Evolutionary conservation across 768 basidiomycete species (phyloP).

Genomic region (Candolleomyces eurysporus): DNA sequence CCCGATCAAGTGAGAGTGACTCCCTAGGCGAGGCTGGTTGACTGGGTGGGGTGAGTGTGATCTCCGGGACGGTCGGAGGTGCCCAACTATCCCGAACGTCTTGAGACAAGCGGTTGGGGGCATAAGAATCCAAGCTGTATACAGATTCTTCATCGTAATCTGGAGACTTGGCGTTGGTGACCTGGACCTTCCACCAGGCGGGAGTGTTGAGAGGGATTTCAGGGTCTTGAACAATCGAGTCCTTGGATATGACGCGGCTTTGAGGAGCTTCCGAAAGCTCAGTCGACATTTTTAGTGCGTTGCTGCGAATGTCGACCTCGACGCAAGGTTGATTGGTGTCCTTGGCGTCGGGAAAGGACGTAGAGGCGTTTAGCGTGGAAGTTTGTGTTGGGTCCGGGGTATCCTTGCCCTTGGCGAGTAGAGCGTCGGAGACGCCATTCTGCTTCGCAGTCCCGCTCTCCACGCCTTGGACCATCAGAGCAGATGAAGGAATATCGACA

Average conservation of each 20-base stretch:
- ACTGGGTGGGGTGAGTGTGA: background rate
- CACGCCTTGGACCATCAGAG: slow-evolving; percentile 1
- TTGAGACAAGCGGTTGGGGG: background rate
- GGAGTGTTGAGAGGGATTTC: background rate
- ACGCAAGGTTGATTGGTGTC: background rate
- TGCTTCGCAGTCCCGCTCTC: background rate
- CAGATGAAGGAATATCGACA: background rate
- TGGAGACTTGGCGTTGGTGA: background rate
- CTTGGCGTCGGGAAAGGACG: background rate
- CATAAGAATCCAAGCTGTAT: slow-evolving; percentile 5
- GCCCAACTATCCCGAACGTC: background rate
- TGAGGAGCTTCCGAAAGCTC: background rate
- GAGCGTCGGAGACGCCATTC: background rate
- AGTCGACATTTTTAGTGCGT: background rate
- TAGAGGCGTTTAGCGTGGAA: background rate
- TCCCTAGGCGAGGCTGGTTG: background rate
- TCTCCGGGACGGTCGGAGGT: background rate
- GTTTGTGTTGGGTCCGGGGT: background rate
- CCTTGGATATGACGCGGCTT: no score
- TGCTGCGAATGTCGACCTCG: background rate
- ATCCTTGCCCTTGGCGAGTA: background rate
- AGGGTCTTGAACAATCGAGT: background rate
- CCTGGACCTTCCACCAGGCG: background rate
- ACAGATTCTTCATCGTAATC: slow-evolving; percentile 2
- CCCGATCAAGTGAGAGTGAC: background rate